Evolutionary conservation across 2,329 filamentous ascomycete genomes (phyloP).

Genomic region (Zymoseptoria crescenta): DNA sequence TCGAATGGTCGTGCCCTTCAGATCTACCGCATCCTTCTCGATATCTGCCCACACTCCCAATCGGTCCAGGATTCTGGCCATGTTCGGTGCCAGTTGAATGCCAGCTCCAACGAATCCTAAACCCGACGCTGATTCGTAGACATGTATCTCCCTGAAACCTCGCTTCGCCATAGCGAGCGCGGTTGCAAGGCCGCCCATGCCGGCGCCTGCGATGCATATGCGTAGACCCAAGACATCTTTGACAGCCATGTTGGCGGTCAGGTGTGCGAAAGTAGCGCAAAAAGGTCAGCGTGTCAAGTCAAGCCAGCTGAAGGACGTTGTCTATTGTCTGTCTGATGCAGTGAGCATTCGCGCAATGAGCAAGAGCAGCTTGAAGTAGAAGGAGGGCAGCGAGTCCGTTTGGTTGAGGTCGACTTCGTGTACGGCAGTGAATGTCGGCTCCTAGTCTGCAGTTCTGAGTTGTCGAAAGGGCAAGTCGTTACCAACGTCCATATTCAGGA

Average conservation of each 20-base stretch:
- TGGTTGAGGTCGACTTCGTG: neutral
- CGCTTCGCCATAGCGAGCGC: slow-evolving; percentile 68
- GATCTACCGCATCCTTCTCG: slow-evolving; percentile 60
- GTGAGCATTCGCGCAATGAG: neutral
- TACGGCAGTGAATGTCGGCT: neutral
- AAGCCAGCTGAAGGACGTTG: neutral
- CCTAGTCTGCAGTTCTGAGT: neutral
- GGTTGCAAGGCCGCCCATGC: slow-evolving; percentile 69
- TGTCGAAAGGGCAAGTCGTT: neutral
- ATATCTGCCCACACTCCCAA: slow-evolving; percentile 68
- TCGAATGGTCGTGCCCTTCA: slow-evolving; percentile 65
- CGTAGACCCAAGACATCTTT: slow-evolving; percentile 28
- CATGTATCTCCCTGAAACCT: slow-evolving; percentile 64
- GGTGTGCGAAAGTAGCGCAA: neutral
- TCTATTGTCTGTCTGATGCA: neutral
- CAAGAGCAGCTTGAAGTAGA: neutral
- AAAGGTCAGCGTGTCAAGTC: neutral
- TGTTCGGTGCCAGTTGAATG: slow-evolving; percentile 77
- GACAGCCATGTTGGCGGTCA: slow-evolving; percentile 21
- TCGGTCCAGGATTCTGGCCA: slow-evolving; percentile 65
- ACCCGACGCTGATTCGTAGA: slow-evolving; percentile 65
- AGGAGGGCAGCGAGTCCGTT: neutral
- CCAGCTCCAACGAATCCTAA: slow-evolving; percentile 78
- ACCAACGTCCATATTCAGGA: neutral
- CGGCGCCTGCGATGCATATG: slow-evolving; percentile 35